phyloP scores from a whole-genome alignment of 2,329 filamentous ascomycete genomes.

The Trichoderma koningii region DNA sequence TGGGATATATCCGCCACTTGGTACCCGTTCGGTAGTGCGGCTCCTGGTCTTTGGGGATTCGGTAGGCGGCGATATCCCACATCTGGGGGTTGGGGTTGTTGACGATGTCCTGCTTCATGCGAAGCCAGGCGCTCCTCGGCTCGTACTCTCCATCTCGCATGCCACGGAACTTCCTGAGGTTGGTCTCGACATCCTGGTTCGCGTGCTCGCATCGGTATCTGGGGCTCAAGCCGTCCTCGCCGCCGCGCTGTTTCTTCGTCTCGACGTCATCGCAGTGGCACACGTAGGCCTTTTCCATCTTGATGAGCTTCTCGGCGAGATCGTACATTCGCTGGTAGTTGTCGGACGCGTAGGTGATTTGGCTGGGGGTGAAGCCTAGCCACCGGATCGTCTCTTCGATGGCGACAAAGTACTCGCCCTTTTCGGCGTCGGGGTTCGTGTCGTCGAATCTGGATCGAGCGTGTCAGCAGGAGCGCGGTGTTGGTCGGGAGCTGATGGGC shows the following conservation, averaged over 20 bases:
- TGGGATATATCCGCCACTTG: conserved; percentile 92
- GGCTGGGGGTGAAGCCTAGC: conserved; percentile 69
- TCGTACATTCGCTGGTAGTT: conserved; percentile 88
- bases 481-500: neutral
- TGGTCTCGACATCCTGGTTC: conserved; percentile 71
- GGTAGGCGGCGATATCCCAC: conserved; percentile 94
- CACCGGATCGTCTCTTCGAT: conserved; percentile 70
- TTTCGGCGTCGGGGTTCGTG: conserved; percentile 91
- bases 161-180: conserved; percentile 77
- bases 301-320: conserved; percentile 81
- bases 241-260: conserved; percentile 84
- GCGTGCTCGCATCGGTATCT: conserved; percentile 82
- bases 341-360: conserved; percentile 85
- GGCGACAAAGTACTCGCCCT: conserved; percentile 85
- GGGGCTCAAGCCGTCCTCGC: conserved; percentile 66
- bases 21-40: conserved; percentile 77
- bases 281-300: conserved; percentile 72
- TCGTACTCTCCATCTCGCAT: conserved; percentile 94
- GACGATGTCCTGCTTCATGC: conserved; percentile 88
- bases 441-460: conserved; percentile 71
- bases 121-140: conserved; percentile 77
- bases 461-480: neutral
- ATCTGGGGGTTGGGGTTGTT: conserved; percentile 80
- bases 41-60: conserved; percentile 70
- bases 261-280: conserved; percentile 84